Percentiles rank a stretch among this genome's conserved stretches.
These are phyloP conservation scores for Setaria italica DNA, from an alignment of 202 grass and related monocot genomes.

Conservation along the genomic window DNA sequence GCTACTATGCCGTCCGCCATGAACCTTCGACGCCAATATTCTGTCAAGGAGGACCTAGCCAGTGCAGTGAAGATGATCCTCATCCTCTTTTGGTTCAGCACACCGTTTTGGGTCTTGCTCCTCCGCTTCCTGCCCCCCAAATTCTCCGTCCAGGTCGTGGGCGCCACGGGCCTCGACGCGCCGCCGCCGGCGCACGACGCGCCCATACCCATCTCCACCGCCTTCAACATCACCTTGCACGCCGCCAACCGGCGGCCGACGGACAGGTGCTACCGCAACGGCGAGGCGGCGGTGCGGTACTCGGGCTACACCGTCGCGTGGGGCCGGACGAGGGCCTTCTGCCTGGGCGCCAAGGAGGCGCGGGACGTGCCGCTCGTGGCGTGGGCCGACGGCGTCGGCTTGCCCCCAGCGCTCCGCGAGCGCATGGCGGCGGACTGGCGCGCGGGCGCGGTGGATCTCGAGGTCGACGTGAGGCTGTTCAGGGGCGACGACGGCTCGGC, in stretches of 20 bases:
- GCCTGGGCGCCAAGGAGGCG: not conserved
- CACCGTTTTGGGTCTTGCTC: not conserved
- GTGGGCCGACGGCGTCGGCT: slow-evolving; percentile 23
- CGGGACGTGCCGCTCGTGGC: slow-evolving; percentile 20
- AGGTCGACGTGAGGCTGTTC: slow-evolving; percentile 36
- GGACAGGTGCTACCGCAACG: slow-evolving; percentile 16
- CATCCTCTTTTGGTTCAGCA: not conserved
- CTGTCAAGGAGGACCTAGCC: not conserved
- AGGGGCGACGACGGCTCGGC: not conserved
- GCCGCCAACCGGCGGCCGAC: not conserved
- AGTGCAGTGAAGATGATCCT: not conserved
- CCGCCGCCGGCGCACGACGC: not conserved
- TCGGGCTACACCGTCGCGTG: slow-evolving; percentile 24
- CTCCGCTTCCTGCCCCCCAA: not conserved
- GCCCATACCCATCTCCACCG: not conserved
- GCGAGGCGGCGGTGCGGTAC: slow-evolving; percentile 38
- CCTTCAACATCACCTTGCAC: slow-evolving; percentile 26
- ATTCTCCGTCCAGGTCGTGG: not conserved
- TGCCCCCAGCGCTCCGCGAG: slow-evolving; percentile 7
- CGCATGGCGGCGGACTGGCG: slow-evolving; percentile 11
- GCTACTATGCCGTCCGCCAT: not conserved
- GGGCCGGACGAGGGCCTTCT: slow-evolving; percentile 37
- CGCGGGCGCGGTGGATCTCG: not conserved
- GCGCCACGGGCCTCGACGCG: not conserved
- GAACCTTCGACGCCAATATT: not conserved